Base-by-base conservation (phyloP, 2,329 filamentous ascomycete genomes). In the Nemania sp. region DNA sequence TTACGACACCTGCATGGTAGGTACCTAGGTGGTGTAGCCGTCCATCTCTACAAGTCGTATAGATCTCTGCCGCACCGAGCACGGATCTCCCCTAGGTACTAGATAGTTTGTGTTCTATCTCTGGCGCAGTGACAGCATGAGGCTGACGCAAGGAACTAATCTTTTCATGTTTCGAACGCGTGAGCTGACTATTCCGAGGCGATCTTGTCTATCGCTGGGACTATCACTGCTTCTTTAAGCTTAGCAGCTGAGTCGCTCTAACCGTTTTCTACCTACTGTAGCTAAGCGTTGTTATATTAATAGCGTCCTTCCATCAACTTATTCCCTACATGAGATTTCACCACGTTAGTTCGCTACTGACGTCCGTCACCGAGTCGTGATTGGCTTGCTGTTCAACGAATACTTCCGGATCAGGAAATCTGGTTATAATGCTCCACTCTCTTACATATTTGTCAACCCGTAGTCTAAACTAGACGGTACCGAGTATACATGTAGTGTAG, bases 361-460 rank as follows among this genome's bases (percentile, higher is more conserved):
- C 29, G 5, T 40, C 35, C 34, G 25, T 37, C 15, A 3, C 15
- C 21, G 32, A 18, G 5, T 5, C 40, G 2, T 56, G 46, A 62
- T 62, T 62, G 60, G 60, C 25, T 32, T 18, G n/a, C n/a, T 32
- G 3, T 55, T 39, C 40, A 18, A 62, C 47, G 25, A 53, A 29
- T 6, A 48, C 52, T 55, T 54, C 51, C 34, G 35, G 25, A 56
- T 59, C 35, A 40, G 55, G 55, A 18, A 45, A 55, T 45, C 13
- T 42, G 20, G 47, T 55, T 48, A 48, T 59, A 42, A 18, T 43
- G 46, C 29, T 53, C 60, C 60, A 62, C 60, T 51, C 37, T 50
- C 50, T 42, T 10, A 51, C 50, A 47, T 59, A 62, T 62, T 62
- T 62, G 60, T 62, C 60, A 62, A 62, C 42, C n/a, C 25, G n/a